Base-by-base conservation (phyloP, 1,139 yeast species). In the Ogataea hybrid region DNA sequence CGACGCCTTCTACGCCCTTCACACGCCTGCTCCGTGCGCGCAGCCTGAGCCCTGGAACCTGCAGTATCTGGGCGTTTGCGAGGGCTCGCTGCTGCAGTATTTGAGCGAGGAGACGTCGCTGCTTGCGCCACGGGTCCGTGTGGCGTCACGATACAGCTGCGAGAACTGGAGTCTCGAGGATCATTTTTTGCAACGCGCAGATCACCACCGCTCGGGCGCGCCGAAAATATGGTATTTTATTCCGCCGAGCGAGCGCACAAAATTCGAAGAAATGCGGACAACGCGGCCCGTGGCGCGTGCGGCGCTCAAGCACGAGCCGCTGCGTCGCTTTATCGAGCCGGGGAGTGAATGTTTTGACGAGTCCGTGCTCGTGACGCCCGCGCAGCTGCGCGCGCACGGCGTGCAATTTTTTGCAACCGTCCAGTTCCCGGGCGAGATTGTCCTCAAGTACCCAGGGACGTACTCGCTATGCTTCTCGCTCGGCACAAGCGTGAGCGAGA, bases 111-210 rank as follows among this genome's bases (percentile, higher is more conserved):
- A 62, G 22, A 41, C 52, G 29, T 41, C 60, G 3, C 11, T 73
- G 11, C 44, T 62, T 16, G 61, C 62, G 9, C 76, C 84, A 0
- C 66, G 68, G 58, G 57, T 83, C n/a, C 75, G 76, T 49, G 75
- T 81, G 7, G 87, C 85, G 1, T 81, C 81, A 85, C 68, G 84
- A 17, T 83, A 81, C 54, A 76, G 89, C 33, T 70, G 84, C 2
- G 79, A 80, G 46, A 77, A 83, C 51, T 89, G 95, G 95, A 72
- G 70, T 41, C 67, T 77, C 41, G 94, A 84, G 55, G 96, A 87
- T 53, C 92, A 84, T 52, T 81, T 80, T 58, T 67, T 89, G 1
- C 84, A 84, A 46, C 66, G 76, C 8, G 69, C 79, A 21, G 83
- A 82, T 57, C 85, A 76, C 53, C 86, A 80, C 48, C 85, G 84